Evolutionary conservation across 2,329 filamentous ascomycete species (phyloP).

Genomic region (Colletotrichum navitas): DNA sequence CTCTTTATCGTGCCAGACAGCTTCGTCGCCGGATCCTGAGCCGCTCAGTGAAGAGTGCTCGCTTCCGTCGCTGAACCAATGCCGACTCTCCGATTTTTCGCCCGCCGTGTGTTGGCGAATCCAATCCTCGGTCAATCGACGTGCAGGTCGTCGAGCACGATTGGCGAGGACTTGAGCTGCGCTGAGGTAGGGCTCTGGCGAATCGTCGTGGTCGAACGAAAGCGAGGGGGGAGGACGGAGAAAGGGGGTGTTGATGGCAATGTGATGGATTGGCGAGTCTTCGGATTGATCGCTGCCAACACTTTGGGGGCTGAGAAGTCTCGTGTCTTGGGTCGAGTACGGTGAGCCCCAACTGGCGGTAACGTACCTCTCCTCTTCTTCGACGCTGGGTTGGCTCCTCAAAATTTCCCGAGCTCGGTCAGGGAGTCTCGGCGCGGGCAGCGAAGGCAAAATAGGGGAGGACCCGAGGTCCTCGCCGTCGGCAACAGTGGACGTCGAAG

Average conservation of each 20-base stretch:
- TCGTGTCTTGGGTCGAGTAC: conserved; percentile 76
- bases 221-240: conserved; percentile 67
- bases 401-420: conserved; percentile 67
- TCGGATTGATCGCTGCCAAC: conserved; percentile 71
- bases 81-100: conserved; percentile 62
- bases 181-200: conserved; percentile 56
- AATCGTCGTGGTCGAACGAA: conserved; percentile 54
- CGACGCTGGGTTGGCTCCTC: conserved; percentile 63
- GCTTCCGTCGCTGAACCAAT: conserved; percentile 57
- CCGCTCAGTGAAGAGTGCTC: conserved; percentile 81
- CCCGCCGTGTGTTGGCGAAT: conserved; percentile 86
- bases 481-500: conserved; percentile 72
- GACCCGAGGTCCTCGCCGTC: conserved; percentile 65
- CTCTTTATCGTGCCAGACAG: conserved; percentile 63
- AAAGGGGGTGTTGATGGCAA: conserved; percentile 73
- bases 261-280: conserved; percentile 70
- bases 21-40: conserved; percentile 66
- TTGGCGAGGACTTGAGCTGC: conserved; percentile 72
- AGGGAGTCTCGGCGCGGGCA: conserved; percentile 70
- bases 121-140: conserved; percentile 85
- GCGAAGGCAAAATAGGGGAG: conserved; percentile 70
- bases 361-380: conserved; percentile 61
- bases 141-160: conserved; percentile 68
- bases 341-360: conserved; percentile 94
- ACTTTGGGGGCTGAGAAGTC: conserved; percentile 63